A percentile compares a stretch with the other conserved stretches of the same genome.
phyloP scores from a whole-genome alignment of 2,329 filamentous ascomycete species.

The Sporothrix inflata region DNA sequence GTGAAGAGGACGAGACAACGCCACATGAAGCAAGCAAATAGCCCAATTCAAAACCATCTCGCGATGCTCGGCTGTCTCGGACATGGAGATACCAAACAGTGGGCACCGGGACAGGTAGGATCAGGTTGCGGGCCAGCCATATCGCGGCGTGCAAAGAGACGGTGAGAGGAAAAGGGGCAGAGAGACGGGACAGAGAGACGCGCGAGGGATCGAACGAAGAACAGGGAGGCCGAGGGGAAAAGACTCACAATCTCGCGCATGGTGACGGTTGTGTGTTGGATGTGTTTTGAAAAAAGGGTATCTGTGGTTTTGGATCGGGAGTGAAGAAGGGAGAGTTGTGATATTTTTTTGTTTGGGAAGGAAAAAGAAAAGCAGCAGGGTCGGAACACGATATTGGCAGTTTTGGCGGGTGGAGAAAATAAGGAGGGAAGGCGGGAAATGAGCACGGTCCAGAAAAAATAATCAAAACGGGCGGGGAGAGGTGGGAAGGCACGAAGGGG shows the following conservation, averaged over 20 bases:
- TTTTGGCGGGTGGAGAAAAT: constrained; percentile 29
- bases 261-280: constrained; percentile 47
- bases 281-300: constrained; percentile 23
- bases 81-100: constrained; percentile 9
- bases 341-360: constrained; percentile 21
- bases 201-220: background rate
- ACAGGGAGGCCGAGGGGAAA: background rate
- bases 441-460: constrained; percentile 27
- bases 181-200: background rate
- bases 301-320: background rate
- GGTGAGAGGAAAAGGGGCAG: constrained; percentile 22
- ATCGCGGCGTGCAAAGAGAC: constrained; percentile 22
- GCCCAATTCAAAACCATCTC: constrained; percentile 13
- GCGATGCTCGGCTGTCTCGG: constrained; percentile 2
- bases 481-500: constrained; percentile 11
- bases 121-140: background rate
- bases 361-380: constrained; percentile 20
- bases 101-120: background rate
- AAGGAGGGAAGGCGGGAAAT: constrained; percentile 30
- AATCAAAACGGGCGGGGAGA: constrained; percentile 7
- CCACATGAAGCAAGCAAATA: background rate
- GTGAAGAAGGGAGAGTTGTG: constrained; percentile 19
- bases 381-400: constrained; percentile 17
- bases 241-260: constrained; percentile 75
- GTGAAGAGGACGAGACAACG: background rate